These are phyloP conservation scores for Candida sakaeoensis DNA, from an alignment of 805 yeast genomes.

Conservation along the genomic window DNA sequence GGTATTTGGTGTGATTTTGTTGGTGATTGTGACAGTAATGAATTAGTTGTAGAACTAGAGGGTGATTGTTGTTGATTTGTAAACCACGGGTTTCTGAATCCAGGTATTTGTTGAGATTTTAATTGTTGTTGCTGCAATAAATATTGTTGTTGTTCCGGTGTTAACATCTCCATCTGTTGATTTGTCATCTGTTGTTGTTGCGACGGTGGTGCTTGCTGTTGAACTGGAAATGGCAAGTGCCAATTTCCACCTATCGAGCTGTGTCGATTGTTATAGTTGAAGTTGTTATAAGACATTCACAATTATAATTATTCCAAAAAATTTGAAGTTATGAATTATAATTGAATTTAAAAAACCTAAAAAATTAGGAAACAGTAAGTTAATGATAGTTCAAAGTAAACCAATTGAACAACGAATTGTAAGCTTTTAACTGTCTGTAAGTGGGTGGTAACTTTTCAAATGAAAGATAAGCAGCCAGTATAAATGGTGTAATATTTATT, in stretches of 20 bases:
- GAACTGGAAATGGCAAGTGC: constrained; percentile 29
- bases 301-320: not conserved
- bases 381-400: too few relatives aligned
- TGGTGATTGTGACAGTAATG: constrained; percentile 22
- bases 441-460: not conserved
- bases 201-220: constrained; percentile 9
- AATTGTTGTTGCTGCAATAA: constrained; percentile 11
- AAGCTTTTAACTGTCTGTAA: not conserved
- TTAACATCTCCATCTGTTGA: constrained; percentile 5
- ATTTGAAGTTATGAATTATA: not conserved
- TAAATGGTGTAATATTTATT: not conserved
- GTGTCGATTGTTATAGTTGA: constrained; percentile 29
- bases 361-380: not conserved
- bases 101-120: constrained; percentile 18
- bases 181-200: constrained; percentile 7
- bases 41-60: constrained; percentile 5
- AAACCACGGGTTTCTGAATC: constrained; percentile 45
- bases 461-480: not conserved
- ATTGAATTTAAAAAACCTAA: not conserved
- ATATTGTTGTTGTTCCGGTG: constrained; percentile 11
- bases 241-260: constrained; percentile 38
- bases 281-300: constrained; percentile 27
- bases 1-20: constrained; percentile 19
- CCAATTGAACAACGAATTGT: too few relatives aligned
- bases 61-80: constrained; percentile 19